Evolutionary conservation across 73 alveolate species (phyloP).

Genomic region (Tetrahymena elliotti): DNA sequence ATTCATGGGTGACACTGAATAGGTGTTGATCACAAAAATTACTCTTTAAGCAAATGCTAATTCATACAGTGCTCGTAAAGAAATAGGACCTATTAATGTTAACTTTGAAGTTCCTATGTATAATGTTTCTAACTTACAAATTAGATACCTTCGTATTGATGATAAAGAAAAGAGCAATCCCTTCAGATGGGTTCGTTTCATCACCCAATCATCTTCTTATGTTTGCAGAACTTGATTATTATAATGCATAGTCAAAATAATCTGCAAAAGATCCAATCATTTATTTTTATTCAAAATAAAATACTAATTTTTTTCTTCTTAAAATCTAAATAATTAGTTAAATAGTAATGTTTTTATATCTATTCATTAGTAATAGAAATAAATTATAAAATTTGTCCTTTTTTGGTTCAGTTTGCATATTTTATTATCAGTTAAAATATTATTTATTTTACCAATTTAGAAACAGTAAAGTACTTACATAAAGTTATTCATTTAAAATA

Average conservation of each 20-base stretch:
- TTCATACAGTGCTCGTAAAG: constrained; percentile 57
- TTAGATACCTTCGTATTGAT: constrained; percentile 38
- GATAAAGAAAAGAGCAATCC: constrained; percentile 43
- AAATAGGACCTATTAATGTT: constrained; percentile 96
- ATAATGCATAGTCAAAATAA: too few relatives aligned
- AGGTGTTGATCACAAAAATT: constrained; percentile 44
- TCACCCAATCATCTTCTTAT: constrained; percentile 34
- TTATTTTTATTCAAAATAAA: neutral
- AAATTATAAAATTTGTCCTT: too few relatives aligned
- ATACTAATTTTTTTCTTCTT: neutral
- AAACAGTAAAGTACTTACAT: too few relatives aligned
- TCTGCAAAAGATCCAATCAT: neutral
- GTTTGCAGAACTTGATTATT: constrained; percentile 31
- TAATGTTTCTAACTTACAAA: constrained; percentile 92
- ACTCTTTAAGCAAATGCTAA: constrained; percentile 14
- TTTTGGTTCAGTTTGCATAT: too few relatives aligned
- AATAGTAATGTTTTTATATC: too few relatives aligned
- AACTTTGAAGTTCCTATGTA: constrained; percentile 97
- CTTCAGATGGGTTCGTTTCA: constrained; percentile 42
- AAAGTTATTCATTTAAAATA: too few relatives aligned
- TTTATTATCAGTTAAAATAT: too few relatives aligned
- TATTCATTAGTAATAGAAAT: too few relatives aligned
- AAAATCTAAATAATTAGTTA: neutral
- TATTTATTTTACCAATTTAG: too few relatives aligned
- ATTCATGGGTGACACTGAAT: constrained; percentile 88